Percentiles rank a stretch among this genome's conserved stretches.
Evolutionary conservation across 805 yeast species (phyloP).

Genomic region (Kodamaea kaohsiungensis): DNA sequence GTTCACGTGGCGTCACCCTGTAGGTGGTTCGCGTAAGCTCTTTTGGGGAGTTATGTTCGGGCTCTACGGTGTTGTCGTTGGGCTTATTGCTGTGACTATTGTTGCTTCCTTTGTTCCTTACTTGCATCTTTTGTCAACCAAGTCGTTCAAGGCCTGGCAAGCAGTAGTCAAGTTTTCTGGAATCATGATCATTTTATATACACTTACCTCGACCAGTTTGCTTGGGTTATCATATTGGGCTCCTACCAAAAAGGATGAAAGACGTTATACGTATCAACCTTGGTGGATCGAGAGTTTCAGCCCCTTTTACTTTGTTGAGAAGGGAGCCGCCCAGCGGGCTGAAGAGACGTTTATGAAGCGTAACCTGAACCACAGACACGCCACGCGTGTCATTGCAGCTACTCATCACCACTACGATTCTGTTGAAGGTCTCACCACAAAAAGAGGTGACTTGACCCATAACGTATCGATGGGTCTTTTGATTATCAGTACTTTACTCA

Average conservation of each 20-base stretch:
- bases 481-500: constrained; percentile 12
- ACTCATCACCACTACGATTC: constrained; percentile 21
- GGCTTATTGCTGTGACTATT: constrained; percentile 14
- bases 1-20: constrained; percentile 23
- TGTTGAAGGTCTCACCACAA: constrained; percentile 17
- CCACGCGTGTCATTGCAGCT: constrained; percentile 24
- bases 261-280: constrained; percentile 23
- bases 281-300: constrained; percentile 26
- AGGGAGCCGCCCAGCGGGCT: constrained; percentile 21
- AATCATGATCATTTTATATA: constrained; percentile 15
- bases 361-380: constrained; percentile 23
- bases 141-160: constrained; percentile 7
- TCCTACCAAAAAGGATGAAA: constrained; percentile 23
- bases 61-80: constrained; percentile 11
- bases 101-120: constrained; percentile 16
- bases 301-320: constrained; percentile 21
- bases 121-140: constrained; percentile 8
- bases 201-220: constrained; percentile 18
- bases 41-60: constrained; percentile 18
- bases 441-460: constrained; percentile 20
- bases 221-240: constrained; percentile 21
- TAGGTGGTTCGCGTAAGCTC: constrained; percentile 20
- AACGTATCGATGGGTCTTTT: constrained; percentile 14
- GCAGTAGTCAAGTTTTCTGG: constrained; percentile 14
- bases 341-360: constrained; percentile 22